A percentile compares a stretch with the other conserved stretches of the same genome.
phyloP scores from a whole-genome alignment of 164 flowering plant species.

The Macadamia integrifolia region DNA sequence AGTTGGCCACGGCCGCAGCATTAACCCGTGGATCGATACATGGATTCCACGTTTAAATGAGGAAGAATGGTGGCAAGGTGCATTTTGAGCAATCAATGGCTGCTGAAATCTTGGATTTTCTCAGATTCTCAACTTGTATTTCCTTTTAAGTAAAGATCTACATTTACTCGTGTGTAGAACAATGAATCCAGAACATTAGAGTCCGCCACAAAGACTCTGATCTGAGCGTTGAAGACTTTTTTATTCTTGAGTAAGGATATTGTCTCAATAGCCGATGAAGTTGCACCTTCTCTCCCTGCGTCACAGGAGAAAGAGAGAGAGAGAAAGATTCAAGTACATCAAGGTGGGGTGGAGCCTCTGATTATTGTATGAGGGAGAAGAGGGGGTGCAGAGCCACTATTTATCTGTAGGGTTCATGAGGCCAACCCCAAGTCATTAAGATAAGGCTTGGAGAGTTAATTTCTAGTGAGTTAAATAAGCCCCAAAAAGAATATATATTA shows the following conservation, averaged over 20 bases:
- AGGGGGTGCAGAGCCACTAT: too few relatives aligned
- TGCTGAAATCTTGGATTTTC: too few relatives aligned
- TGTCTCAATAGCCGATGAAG: conserved; percentile 19
- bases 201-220: conserved; percentile 27
- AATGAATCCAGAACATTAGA: conserved; percentile 17
- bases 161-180: conserved; percentile 18
- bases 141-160: conserved; percentile 35
- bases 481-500: too few relatives aligned
- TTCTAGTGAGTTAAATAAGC: too few relatives aligned
- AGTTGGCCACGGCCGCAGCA: too few relatives aligned
- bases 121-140: conserved; percentile 10
- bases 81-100: not conserved
- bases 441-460: too few relatives aligned
- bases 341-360: too few relatives aligned
- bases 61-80: conserved; percentile 18
- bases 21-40: too few relatives aligned
- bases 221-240: conserved; percentile 26
- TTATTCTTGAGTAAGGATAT: conserved; percentile 26
- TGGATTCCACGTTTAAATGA: conserved; percentile 9
- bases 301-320: conserved; percentile 25
- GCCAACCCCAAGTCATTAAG: too few relatives aligned
- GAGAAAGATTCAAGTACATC: too few relatives aligned
- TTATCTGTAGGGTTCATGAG: too few relatives aligned
- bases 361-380: too few relatives aligned
- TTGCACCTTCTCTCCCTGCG: conserved; percentile 25